Evolutionary conservation across 2,329 filamentous ascomycete species (phyloP).

Genomic region (Allantophomopsis lycopodina): DNA sequence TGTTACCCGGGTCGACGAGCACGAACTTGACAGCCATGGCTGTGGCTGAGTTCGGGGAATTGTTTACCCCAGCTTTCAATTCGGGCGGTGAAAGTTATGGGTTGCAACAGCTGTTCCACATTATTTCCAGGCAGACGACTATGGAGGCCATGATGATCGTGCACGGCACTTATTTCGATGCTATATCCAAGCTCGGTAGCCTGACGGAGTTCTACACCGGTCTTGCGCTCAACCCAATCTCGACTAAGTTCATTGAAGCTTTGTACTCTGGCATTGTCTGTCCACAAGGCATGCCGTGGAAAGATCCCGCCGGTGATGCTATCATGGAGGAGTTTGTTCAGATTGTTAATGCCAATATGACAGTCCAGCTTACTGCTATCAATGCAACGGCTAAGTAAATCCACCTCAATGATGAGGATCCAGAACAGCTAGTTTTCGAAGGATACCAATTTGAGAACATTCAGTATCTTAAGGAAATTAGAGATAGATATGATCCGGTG

Average conservation of each 20-base stretch:
- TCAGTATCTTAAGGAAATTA: background rate
- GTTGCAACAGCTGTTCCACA: slow-evolving; percentile 6
- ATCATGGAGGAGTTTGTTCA: slow-evolving; percentile 5
- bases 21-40: slow-evolving; percentile 3
- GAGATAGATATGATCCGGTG: background rate
- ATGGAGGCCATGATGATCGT: slow-evolving; percentile 7
- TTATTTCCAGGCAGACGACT: slow-evolving; percentile 3
- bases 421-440: slow-evolving; percentile 2
- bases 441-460: background rate
- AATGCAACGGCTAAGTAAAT: slow-evolving; percentile 3
- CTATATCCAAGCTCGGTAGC: background rate
- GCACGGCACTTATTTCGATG: slow-evolving; percentile 8
- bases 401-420: slow-evolving; percentile 10
- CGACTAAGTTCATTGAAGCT: slow-evolving; percentile 4
- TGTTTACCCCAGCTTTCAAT: slow-evolving; percentile 4
- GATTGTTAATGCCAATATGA: slow-evolving; percentile 6
- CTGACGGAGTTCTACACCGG: slow-evolving; percentile 4
- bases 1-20: slow-evolving; percentile 3
- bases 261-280: slow-evolving; percentile 4
- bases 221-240: slow-evolving; percentile 6
- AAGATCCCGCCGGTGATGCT: slow-evolving; percentile 2
- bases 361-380: slow-evolving; percentile 3
- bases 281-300: slow-evolving; percentile 7
- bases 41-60: slow-evolving; percentile 4
- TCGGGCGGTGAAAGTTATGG: slow-evolving; percentile 4